phyloP scores from a whole-genome alignment of 805 yeast species.

The Candida piceae region DNA sequence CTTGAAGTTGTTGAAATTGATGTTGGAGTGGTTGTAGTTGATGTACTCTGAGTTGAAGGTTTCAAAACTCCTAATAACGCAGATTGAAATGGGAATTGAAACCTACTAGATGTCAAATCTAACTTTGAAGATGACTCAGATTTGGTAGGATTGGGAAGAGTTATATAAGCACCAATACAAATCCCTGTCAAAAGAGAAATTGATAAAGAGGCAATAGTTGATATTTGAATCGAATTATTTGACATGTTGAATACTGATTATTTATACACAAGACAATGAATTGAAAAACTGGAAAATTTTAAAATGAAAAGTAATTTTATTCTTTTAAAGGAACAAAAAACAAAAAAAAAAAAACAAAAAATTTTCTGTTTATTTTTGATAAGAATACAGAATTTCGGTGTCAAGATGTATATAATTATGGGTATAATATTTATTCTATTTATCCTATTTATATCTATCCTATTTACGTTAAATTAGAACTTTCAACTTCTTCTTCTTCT shows the following conservation, averaged over 20 bases:
- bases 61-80: constrained; percentile 1
- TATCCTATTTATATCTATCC: too few species aligned
- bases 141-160: constrained; percentile 11
- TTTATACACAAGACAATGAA: too few species aligned
- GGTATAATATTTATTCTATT: too few species aligned
- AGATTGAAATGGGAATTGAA: constrained; percentile 10
- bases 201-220: constrained; percentile 17
- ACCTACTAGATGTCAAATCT: constrained; percentile 10
- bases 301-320: too few species aligned
- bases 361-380: too few species aligned
- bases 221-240: constrained; percentile 10
- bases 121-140: constrained; percentile 3
- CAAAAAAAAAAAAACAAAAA: too few species aligned
- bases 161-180: constrained; percentile 24
- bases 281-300: too few species aligned
- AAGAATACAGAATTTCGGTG: too few species aligned
- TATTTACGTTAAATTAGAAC: constrained; percentile 42
- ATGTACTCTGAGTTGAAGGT: neutral
- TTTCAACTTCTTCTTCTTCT: constrained; percentile 36
- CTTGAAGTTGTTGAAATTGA: constrained; percentile 3
- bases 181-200: constrained; percentile 26
- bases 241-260: constrained; percentile 5
- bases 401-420: too few species aligned
- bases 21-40: neutral
- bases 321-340: too few species aligned